Conservation (phyloP, 108 stramenopile genomes). For the Aurantiochytrium sp. region DNA sequence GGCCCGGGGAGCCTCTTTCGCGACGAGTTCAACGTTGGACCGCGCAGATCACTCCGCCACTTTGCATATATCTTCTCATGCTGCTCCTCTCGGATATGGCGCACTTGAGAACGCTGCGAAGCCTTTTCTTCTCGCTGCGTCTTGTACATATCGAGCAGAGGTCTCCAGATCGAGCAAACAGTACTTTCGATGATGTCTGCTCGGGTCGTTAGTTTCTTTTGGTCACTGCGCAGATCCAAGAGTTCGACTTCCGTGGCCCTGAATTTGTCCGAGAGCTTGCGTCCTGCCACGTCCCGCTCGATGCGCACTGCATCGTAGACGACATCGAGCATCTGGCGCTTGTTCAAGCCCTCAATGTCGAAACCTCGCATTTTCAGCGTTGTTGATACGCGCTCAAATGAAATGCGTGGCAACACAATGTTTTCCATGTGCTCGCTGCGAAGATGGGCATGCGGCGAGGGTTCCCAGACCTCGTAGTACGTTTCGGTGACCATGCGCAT, state of each 20-base stretch:
- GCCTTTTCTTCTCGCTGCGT: constrained; percentile 30
- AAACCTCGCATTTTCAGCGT: constrained; percentile 53
- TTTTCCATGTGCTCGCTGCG: constrained; percentile 20
- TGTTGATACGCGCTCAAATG: constrained; percentile 31
- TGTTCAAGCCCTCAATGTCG: constrained; percentile 40
- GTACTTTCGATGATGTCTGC: constrained; percentile 27
- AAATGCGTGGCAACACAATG: constrained; percentile 21
- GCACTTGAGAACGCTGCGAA: not conserved
- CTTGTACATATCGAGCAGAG: constrained; percentile 47
- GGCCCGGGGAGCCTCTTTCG: not conserved
- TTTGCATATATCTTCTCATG: constrained; percentile 27
- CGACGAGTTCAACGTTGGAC: not conserved
- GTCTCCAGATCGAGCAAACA: constrained; percentile 51
- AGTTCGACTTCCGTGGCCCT: constrained; percentile 51
- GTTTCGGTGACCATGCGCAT: not conserved
- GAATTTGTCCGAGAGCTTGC: constrained; percentile 39
- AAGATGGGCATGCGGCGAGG: not conserved
- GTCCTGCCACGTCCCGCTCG: not conserved
- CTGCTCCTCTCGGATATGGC: constrained; percentile 25
- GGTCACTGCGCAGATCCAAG: constrained; percentile 48
- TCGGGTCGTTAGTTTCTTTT: constrained; percentile 24
- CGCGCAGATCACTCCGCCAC: constrained; percentile 36
- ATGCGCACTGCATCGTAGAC: not conserved
- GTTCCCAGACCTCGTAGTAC: not conserved
- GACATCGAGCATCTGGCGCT: constrained; percentile 17